These are phyloP conservation scores for Prasinococcaceae sp. DNA, from an alignment of 139 green algal species.

Conservation along the genomic window DNA sequence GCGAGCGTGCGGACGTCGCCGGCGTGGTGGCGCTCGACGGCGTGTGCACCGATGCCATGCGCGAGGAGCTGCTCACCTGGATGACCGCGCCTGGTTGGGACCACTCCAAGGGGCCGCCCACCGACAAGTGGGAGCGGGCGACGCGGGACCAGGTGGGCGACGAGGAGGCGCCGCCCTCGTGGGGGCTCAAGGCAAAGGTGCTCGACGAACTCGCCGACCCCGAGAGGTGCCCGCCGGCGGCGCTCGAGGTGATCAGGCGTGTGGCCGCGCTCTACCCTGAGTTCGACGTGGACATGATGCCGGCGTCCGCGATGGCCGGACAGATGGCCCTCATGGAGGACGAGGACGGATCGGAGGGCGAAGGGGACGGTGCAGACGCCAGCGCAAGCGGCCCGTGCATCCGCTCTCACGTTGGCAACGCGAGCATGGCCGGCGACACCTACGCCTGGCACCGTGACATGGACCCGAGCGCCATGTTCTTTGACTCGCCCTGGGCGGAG, in stretches of 20 bases:
- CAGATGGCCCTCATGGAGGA: background rate
- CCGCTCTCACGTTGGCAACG: constrained; percentile 3
- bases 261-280: constrained; percentile 5
- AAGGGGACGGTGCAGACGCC: background rate
- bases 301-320: constrained; percentile 1
- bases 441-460: constrained; percentile 9
- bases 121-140: background rate
- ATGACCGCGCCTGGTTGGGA: no score
- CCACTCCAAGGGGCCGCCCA: no score
- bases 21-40: constrained; percentile 3
- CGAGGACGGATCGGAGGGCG: background rate
- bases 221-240: no score
- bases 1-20: constrained; percentile 4
- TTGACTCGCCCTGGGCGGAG: constrained; percentile 1
- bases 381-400: background rate
- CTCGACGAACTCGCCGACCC: no score
- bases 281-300: constrained; percentile 5
- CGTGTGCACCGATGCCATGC: background rate
- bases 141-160: background rate
- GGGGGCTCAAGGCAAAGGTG: constrained; percentile 5
- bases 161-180: constrained; percentile 1
- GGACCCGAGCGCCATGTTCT: background rate
- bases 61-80: background rate
- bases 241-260: no score
- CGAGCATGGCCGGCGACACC: constrained; percentile 5